A percentile compares a stretch with the other conserved stretches of the same genome.
Evolutionary conservation across 225 moss, liverwort and hornwort genomes (phyloP).

Genomic region (Bryoerythrophyllum caledonicum): DNA sequence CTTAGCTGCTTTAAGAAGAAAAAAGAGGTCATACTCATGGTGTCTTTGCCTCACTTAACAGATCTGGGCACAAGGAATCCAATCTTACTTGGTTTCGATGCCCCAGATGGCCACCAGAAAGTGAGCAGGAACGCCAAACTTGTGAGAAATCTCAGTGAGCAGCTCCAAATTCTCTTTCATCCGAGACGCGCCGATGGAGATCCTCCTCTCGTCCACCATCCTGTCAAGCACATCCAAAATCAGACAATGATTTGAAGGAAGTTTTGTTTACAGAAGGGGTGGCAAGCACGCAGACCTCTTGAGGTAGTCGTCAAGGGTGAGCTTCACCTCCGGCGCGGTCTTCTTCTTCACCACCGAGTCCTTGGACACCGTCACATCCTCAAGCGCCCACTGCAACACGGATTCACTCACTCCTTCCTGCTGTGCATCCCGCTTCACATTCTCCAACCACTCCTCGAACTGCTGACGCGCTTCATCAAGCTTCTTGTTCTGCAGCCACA

Average conservation of each 20-base stretch:
- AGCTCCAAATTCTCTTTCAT: conserved; percentile 52
- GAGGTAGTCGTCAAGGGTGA: conserved; percentile 59
- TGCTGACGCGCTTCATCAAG: conserved; percentile 18
- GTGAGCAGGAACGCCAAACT: conserved; percentile 68
- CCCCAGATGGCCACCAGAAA: conserved; percentile 75
- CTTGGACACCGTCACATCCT: conserved; percentile 49
- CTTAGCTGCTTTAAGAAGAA: too few relatives aligned
- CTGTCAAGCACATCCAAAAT: conserved; percentile 34
- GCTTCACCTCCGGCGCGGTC: conserved; percentile 68
- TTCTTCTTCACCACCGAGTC: conserved; percentile 31
- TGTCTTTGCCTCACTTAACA: too few relatives aligned
- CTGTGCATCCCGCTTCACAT: conserved; percentile 50
- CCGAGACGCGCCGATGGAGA: conserved; percentile 48
- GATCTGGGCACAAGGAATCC: neutral
- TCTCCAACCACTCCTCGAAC: conserved; percentile 53
- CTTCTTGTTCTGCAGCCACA: conserved; percentile 25
- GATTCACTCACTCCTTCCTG: conserved; percentile 52
- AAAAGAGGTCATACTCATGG: too few relatives aligned
- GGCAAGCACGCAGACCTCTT: conserved; percentile 47
- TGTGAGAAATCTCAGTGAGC: conserved; percentile 56
- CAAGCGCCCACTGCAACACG: conserved; percentile 53
- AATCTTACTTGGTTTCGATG: conserved; percentile 69
- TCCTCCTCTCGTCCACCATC: conserved; percentile 60
- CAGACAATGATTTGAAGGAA: neutral
- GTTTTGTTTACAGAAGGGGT: neutral